Evolutionary conservation across 768 basidiomycete species (phyloP).

Genomic region (Termitomyces sp.): DNA sequence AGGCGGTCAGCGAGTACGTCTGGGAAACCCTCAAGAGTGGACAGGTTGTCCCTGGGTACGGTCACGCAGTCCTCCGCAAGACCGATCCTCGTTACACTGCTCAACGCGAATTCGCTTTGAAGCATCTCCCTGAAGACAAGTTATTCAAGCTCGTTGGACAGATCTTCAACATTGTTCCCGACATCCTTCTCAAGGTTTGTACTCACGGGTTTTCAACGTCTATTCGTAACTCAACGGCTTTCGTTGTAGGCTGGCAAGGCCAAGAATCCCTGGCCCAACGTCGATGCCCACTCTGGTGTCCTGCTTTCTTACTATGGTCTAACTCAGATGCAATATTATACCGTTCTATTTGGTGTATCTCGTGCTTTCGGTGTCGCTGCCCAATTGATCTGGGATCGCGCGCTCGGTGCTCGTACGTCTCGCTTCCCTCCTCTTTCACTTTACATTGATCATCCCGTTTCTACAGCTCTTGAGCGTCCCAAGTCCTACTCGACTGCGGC

Average conservation of each 20-base stretch:
- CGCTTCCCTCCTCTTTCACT: neutral
- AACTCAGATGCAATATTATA: constrained; percentile 93
- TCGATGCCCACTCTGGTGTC: constrained; percentile 94
- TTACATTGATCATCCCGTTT: neutral
- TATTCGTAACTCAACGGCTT: constrained; percentile 2
- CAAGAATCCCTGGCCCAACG: constrained; percentile 96
- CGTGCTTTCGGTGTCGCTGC: constrained; percentile 88
- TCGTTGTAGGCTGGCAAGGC: constrained; percentile 74
- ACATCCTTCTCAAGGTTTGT: constrained; percentile 78
- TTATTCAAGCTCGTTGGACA: constrained; percentile 94
- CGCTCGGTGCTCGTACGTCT: constrained; percentile 81
- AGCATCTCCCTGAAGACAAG: constrained; percentile 83
- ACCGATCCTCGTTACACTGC: constrained; percentile 92
- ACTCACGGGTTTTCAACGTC: neutral
- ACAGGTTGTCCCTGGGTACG: constrained; percentile 92
- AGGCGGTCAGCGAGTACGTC: constrained; percentile 88
- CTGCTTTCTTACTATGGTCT: constrained; percentile 85
- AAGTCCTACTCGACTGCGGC: constrained; percentile 86
- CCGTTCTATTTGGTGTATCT: constrained; percentile 96
- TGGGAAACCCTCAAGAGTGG: constrained; percentile 93
- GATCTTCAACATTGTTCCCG: constrained; percentile 84
- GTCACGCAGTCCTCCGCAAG: constrained; percentile 84
- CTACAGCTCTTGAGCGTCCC: constrained; percentile 77
- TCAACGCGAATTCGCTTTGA: constrained; percentile 85
- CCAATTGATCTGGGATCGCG: constrained; percentile 92